Percentiles rank a stretch among this genome's conserved stretches.
These are phyloP conservation scores for Taphrina populina DNA, from an alignment of 1,139 yeast species.

Conservation along the genomic window DNA sequence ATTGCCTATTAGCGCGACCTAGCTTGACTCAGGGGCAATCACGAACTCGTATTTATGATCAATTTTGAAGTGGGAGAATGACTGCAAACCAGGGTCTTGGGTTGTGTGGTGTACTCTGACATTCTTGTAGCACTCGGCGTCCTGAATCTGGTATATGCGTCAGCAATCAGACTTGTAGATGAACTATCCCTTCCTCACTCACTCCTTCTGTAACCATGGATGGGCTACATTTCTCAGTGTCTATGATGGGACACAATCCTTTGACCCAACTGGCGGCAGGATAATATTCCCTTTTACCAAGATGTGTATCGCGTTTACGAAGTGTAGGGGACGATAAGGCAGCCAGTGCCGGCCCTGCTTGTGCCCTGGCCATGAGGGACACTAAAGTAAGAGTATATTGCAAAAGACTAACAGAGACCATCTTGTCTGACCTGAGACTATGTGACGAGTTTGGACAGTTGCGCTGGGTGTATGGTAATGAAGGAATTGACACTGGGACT, in stretches of 20 bases:
- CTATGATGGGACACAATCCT: not conserved
- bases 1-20: not conserved
- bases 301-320: slow-evolving; percentile 1
- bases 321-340: too few relatives aligned
- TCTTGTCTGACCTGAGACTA: too few relatives aligned
- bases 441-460: too few relatives aligned
- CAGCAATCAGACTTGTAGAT: too few relatives aligned
- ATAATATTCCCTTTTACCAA: slow-evolving; percentile 4
- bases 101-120: slow-evolving; percentile 6
- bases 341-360: too few relatives aligned
- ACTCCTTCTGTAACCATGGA: not conserved
- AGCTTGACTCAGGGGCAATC: not conserved
- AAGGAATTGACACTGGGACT: too few relatives aligned
- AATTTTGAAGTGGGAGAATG: slow-evolving; percentile 5
- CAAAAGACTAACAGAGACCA: too few relatives aligned
- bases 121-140: slow-evolving; percentile 15
- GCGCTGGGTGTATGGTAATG: too few relatives aligned
- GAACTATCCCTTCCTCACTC: too few relatives aligned
- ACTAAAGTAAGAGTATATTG: too few relatives aligned
- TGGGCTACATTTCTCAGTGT: not conserved
- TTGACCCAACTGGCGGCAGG: slow-evolving; percentile 6
- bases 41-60: slow-evolving; percentile 3
- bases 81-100: not conserved
- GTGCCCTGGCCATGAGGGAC: too few relatives aligned
- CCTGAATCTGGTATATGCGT: slow-evolving; percentile 5